Conservation (phyloP, 129 eudicot species). For the Centaurea solstitialis region DNA sequence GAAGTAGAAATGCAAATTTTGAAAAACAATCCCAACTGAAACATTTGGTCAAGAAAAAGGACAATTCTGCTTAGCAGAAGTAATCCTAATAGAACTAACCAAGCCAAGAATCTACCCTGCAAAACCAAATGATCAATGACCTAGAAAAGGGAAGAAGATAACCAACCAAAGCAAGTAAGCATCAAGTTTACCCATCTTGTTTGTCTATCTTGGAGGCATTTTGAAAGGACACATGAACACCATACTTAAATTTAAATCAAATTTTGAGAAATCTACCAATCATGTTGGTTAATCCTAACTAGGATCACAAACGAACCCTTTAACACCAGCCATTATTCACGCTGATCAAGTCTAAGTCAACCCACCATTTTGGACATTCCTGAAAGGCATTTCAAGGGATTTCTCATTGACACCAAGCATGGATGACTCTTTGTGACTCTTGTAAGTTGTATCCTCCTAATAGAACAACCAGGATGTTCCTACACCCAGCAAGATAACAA, state of each 20-base stretch:
- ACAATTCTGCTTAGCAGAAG: neutral
- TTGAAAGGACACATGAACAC: neutral
- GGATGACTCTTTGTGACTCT: neutral
- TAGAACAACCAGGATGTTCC: neutral
- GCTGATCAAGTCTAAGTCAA: neutral
- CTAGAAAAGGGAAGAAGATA: neutral
- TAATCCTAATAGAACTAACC: neutral
- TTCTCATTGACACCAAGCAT: neutral
- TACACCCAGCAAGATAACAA: neutral
- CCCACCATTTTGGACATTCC: neutral
- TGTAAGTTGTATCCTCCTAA: neutral
- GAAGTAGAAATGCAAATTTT: neutral
- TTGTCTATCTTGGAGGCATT: neutral
- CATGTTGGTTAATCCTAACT: neutral
- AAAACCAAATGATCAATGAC: neutral
- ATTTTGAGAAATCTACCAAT: neutral
- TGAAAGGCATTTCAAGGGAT: no score
- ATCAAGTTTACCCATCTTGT: neutral
- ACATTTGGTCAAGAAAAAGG: neutral
- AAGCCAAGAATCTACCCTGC: neutral
- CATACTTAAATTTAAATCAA: neutral
- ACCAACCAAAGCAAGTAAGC: neutral
- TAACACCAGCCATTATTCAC: neutral
- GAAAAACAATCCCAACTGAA: neutral
- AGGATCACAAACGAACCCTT: neutral